Conservation (phyloP, 169 alveolate species). For the Plasmodium gaboni region DNA sequence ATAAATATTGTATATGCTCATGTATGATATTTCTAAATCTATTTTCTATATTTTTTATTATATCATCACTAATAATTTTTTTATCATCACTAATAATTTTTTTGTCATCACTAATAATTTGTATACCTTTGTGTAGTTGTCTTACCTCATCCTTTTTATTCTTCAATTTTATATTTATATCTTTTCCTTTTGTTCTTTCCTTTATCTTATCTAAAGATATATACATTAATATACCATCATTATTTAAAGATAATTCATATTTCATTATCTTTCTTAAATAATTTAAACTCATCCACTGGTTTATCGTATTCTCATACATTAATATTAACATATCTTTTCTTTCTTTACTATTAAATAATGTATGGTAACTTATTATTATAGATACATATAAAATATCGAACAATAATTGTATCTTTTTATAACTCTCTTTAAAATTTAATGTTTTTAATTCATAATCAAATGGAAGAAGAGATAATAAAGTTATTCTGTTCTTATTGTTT, state of each 20-base stretch:
- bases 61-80: constrained; percentile 10
- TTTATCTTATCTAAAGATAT: constrained; percentile 32
- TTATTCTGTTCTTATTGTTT: constrained; percentile 19
- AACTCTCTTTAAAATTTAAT: constrained; percentile 16
- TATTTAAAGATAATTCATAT: constrained; percentile 35
- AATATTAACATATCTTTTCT: constrained; percentile 35
- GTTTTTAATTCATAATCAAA: constrained; percentile 3
- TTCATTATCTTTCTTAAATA: constrained; percentile 55
- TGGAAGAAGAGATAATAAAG: constrained; percentile 28
- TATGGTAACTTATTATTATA: constrained; percentile 25
- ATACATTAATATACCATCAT: constrained; percentile 31
- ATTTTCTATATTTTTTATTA: constrained; percentile 11
- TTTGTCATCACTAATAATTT: not conserved
- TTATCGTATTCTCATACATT: constrained; percentile 46
- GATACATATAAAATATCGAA: constrained; percentile 60
- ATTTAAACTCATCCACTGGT: constrained; percentile 63
- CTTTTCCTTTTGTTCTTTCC: not conserved
- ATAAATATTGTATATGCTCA: constrained; percentile 1
- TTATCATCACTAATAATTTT: constrained; percentile 10
- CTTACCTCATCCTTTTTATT: too few relatives aligned
- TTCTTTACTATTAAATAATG: not conserved
- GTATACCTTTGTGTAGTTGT: too few relatives aligned
- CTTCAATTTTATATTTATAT: constrained; percentile 1
- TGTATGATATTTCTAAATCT: constrained; percentile 11
- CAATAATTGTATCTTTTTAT: constrained; percentile 19